Conservation (phyloP, 805 yeast species). For the Lipomyces sp. region DNA sequence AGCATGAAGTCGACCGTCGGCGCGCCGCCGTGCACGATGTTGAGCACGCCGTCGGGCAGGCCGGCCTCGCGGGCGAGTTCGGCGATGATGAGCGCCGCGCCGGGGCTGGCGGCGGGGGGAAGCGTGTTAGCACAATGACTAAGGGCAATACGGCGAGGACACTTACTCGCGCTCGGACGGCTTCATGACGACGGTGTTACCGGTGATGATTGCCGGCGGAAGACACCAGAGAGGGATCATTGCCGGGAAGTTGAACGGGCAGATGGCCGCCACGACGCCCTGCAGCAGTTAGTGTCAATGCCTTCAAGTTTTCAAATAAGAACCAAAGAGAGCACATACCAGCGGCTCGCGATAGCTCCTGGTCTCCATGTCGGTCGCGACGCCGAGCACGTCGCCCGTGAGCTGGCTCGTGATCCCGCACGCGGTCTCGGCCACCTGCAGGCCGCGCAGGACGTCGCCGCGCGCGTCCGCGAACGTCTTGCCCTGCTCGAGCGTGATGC, state of each 20-base stretch:
- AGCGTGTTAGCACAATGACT: no score
- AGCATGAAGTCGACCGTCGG: conserved; percentile 66
- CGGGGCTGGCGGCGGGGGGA: no score
- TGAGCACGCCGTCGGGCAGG: conserved; percentile 65
- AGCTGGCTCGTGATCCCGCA: conserved; percentile 57
- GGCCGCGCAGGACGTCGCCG: conserved; percentile 72
- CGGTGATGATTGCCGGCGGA: conserved; percentile 63
- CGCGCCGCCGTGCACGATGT: conserved; percentile 60
- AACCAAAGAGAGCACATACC: conserved; percentile 7
- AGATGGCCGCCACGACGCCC: conserved; percentile 73
- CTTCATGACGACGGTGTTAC: conserved; percentile 69
- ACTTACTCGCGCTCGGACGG: conserved; percentile 59
- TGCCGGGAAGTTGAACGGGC: conserved; percentile 82
- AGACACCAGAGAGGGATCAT: conserved; percentile 74
- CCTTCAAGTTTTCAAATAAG: neutral
- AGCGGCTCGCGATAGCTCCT: conserved; percentile 60
- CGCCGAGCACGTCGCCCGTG: conserved; percentile 62
- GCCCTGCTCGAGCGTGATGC: conserved; percentile 69
- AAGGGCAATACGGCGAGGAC: neutral
- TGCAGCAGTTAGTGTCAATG: neutral
- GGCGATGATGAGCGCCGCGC: conserved; percentile 70
- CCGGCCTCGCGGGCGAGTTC: conserved; percentile 72
- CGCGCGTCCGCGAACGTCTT: conserved; percentile 71
- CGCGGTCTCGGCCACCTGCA: conserved; percentile 76
- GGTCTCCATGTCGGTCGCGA: conserved; percentile 72